Evolutionary conservation across 495 filamentous ascomycete genomes (phyloP), one percentile per base, ranked within the genome.

Genomic region (Cercophora samala): DNA sequence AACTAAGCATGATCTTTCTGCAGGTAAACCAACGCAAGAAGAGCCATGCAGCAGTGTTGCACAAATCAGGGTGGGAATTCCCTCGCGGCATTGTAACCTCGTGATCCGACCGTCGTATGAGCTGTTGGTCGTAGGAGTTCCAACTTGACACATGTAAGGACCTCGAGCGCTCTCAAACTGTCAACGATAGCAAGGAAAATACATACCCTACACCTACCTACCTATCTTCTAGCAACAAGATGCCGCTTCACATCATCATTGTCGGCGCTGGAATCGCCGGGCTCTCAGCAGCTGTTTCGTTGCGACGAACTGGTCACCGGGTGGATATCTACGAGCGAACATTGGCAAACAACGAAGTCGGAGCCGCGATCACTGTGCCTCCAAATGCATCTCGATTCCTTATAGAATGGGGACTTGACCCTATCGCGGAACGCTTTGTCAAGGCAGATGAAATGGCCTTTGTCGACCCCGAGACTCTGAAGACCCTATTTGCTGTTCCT

Each of bases 291-390:
- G 84, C 84, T 13, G 80, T 85, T 22, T 80, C 84, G 5, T 69
- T 88, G 19, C 75, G 81, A 56, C 76, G 75, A 5, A 72, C 75
- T n/a, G 85, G 84, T 11, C 85, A 87, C 69, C 69, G 78, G 58
- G 82, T 88, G 0, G 72, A 82, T 66, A 70, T 88, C 6, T 84
- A 83, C 64, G 86, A 88, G 71, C 77, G 81, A 6, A 84, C 83
- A 3, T 77, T 78, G 18, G 82, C 83, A 53, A 80, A 78, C 21
- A 82, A 82, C 58, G 86, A 87, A 71, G 74, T 85, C 32, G 85
- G 86, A 0, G 84, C 84, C 46, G 84, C 84, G 0, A 82, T 86
- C 62, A 77, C 81, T 66, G 60, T 86, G 3, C 78, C 79, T 0
- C 82, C 85, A 3, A 87, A 86, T 66, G 79, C 79, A 11, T 78